Conservation (phyloP, 148 eudicot species). For the Cornus kousa region DNA sequence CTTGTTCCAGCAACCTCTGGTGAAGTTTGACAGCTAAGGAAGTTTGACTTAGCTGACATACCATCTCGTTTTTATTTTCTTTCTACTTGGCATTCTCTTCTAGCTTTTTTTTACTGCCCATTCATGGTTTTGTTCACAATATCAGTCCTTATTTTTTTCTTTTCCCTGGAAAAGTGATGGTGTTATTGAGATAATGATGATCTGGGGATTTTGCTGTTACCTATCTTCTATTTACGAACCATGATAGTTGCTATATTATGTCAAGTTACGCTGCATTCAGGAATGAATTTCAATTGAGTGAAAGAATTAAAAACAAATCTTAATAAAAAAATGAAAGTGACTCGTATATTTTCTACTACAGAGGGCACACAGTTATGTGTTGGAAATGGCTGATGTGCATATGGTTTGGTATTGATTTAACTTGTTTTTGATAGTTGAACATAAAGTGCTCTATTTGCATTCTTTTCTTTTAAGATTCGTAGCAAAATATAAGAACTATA, state of each 20-base stretch:
- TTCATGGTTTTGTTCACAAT: neutral
- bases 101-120: neutral
- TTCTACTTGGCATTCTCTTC: neutral
- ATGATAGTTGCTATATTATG: neutral
- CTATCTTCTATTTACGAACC: neutral
- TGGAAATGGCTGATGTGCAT: neutral
- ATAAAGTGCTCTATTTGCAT: neutral
- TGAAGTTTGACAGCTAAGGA: neutral
- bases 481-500: neutral
- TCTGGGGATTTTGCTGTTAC: neutral
- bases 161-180: too few species aligned
- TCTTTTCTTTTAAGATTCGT: neutral
- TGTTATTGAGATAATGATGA: too few species aligned
- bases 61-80: neutral
- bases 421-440: neutral
- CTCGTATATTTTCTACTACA: neutral
- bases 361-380: neutral
- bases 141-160: too few species aligned
- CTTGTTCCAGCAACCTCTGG: neutral
- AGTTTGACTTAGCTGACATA: too few species aligned
- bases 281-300: neutral
- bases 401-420: neutral
- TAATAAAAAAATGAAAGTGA: neutral
- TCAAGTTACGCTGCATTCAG: neutral
- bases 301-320: neutral